Evolutionary conservation across 2,329 filamentous ascomycete genomes (phyloP).

Genomic region (Epichloe bromicola): DNA sequence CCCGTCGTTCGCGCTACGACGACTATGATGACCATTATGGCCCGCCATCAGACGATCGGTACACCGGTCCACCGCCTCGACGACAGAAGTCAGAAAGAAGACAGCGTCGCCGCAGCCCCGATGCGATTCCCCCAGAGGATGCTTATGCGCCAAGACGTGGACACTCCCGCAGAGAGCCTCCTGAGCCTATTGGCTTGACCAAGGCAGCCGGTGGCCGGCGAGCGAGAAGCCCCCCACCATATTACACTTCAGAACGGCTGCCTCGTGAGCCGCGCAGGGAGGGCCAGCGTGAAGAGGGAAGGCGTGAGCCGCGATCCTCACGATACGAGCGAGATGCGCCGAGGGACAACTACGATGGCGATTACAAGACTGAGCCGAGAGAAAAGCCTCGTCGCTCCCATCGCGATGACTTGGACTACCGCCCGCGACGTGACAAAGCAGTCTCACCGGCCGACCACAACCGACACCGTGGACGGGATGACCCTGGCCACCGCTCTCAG

Average conservation of each 20-base stretch:
- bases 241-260: constrained; percentile 4
- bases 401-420: constrained; percentile 7
- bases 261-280: constrained; percentile 3
- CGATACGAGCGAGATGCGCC: not conserved
- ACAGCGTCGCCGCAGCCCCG: constrained; percentile 9
- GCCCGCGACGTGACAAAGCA: constrained; percentile 10
- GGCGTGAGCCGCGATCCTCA: not conserved
- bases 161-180: constrained; percentile 3
- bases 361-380: not conserved
- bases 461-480: constrained; percentile 8
- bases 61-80: constrained; percentile 7
- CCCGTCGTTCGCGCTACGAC: constrained; percentile 14
- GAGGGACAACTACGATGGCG: not conserved
- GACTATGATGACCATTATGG: constrained; percentile 15
- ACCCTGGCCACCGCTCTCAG: not conserved
- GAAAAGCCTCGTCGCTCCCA: constrained; percentile 3
- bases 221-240: constrained; percentile 7
- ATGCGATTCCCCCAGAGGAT: constrained; percentile 5
- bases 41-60: not conserved
- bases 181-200: constrained; percentile 2
- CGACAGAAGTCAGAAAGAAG: constrained; percentile 13
- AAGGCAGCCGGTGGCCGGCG: constrained; percentile 1
- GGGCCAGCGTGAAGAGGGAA: not conserved
- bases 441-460: constrained; percentile 8
- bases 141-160: constrained; percentile 7